Conservation (phyloP, 2,329 filamentous ascomycete genomes). For the Geosmithia morbida region DNA sequence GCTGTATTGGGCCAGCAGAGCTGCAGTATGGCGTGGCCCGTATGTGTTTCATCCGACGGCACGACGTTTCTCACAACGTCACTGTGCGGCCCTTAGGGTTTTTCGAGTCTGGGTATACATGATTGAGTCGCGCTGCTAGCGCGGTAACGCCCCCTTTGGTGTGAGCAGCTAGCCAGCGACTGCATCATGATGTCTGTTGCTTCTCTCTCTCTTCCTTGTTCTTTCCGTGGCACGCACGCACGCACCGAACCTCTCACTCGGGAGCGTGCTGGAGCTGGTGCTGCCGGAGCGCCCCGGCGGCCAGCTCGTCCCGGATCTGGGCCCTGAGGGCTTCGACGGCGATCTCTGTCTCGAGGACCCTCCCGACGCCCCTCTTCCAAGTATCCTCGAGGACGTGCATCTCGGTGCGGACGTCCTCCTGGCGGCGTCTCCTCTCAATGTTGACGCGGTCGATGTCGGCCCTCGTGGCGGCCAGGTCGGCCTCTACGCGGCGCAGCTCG, state of each 20-base stretch:
- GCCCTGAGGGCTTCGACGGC: constrained; percentile 59
- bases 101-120: too few relatives aligned
- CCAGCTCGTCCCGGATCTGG: constrained; percentile 51
- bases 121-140: too few relatives aligned
- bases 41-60: background rate
- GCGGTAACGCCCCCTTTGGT: too few relatives aligned
- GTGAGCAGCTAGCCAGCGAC: too few relatives aligned
- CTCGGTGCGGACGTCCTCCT: constrained; percentile 61
- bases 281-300: constrained; percentile 8
- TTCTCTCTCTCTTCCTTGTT: too few relatives aligned
- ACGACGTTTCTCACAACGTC: too few relatives aligned
- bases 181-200: too few relatives aligned
- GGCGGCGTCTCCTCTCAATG: constrained; percentile 49
- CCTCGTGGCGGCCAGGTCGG: constrained; percentile 54
- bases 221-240: too few relatives aligned
- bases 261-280: background rate
- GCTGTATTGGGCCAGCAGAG: too few relatives aligned
- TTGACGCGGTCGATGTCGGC: constrained; percentile 62
- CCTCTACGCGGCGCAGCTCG: constrained; percentile 49
- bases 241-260: background rate
- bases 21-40: too few relatives aligned
- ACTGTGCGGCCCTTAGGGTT: too few relatives aligned
- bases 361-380: constrained; percentile 67
- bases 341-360: constrained; percentile 74
- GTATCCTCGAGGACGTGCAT: constrained; percentile 57